phyloP scores from a whole-genome alignment of 2,329 filamentous ascomycete genomes.

The Blastomyces silverae region DNA sequence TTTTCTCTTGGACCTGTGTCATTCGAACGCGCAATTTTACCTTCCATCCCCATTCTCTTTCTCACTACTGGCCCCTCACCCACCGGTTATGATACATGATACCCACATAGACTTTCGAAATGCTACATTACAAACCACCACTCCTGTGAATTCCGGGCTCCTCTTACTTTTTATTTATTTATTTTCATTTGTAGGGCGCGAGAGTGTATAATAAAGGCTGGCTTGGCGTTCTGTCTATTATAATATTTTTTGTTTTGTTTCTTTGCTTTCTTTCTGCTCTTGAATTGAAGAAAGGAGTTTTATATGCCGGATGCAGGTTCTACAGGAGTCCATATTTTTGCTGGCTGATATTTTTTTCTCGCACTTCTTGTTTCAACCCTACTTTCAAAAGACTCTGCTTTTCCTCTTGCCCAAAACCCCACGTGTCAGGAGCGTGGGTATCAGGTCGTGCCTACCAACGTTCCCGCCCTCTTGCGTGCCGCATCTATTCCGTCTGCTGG shows the following conservation, averaged over 20 bases:
- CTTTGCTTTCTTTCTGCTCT: not conserved
- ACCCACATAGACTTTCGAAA: slow-evolving; percentile 3
- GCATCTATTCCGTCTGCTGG: not conserved
- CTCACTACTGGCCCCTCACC: not conserved
- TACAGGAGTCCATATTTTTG: not conserved
- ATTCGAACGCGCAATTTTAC: not conserved
- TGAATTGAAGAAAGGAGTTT: not conserved
- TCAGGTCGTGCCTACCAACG: not conserved
- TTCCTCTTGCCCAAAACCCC: not conserved
- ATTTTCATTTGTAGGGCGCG: not conserved
- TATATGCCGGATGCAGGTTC: not conserved
- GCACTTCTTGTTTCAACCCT: not conserved
- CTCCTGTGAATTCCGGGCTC: not conserved
- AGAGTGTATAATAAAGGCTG: not conserved
- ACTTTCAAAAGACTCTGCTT: not conserved
- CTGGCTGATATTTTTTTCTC: not conserved
- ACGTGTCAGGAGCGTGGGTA: not conserved
- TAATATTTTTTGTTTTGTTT: not conserved
- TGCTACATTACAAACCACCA: not conserved
- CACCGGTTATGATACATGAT: slow-evolving; percentile 9
- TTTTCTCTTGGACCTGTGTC: not conserved
- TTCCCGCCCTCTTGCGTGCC: not conserved
- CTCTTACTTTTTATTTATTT: not conserved
- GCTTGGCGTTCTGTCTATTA: not conserved
- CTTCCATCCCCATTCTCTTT: not conserved